Evolutionary conservation across 2,329 filamentous ascomycete species (phyloP), one percentile per base, ranked within the genome.

Genomic region (Hypoxylon sp.): DNA sequence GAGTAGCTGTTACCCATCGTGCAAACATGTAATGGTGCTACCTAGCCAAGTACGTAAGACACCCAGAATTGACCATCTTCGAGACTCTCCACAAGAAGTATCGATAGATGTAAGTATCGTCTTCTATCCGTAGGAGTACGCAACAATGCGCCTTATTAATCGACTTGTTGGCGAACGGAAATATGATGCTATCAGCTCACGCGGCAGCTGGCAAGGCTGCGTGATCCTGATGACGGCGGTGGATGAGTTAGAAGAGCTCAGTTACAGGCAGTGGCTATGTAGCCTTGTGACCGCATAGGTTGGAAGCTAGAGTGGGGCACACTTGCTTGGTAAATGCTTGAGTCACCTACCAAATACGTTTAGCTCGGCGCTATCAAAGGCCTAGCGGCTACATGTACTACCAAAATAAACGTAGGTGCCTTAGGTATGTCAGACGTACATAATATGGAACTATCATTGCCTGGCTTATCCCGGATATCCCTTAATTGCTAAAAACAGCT

Each of bases 1-100:
- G 95, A 98, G 83, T 98, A 98, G 72, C 93, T 94, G 86, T 99
- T 96, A 72, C 96, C 96, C 96, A 99, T 99, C 72, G 73, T 82
- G 67, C 51, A 63, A 66, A 67, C 47, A 65, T 66, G 63, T 35
- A 67, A 65, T 58, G 55, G 62, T 72, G 72, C 74, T 77, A 76
- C 72, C 74, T 73, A 55, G 67, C 62, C 31, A 64, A 63, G 48
- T 67, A 58, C 64, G 42, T 66, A 53, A 47, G 60, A 55, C 50
- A 52, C 46, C 44, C 44, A 37, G n/a, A 32, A 59, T 58, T 31
- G 52, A 65, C 57, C 72, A 73, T 74, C 44, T 73, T 72, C 48
- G 53, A 65, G 50, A 44, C 11, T 51, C 61, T 47, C 42, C 29
- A 47, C 32, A 62, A 39, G 32, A 24, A 39, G 59, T 59, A 37